Evolutionary conservation across 2,329 filamentous ascomycete genomes (phyloP).

Genomic region (Fusarium verticillioides): DNA sequence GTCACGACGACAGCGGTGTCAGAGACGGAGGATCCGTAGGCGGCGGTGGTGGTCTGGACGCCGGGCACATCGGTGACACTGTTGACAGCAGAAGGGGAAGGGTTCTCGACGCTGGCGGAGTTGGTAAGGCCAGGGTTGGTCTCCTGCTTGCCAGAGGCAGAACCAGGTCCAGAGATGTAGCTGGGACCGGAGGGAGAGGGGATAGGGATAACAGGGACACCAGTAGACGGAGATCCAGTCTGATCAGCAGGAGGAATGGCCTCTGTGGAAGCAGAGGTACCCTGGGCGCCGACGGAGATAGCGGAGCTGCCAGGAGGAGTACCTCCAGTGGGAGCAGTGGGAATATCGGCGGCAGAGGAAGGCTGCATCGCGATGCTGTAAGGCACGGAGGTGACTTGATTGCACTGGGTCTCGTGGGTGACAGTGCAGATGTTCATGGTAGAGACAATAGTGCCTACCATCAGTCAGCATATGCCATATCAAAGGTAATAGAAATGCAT

Average conservation of each 20-base stretch:
- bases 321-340: conserved; percentile 20
- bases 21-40: conserved; percentile 29
- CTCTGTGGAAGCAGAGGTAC: conserved; percentile 16
- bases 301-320: conserved; percentile 24
- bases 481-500: conserved; percentile 8
- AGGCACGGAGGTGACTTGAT: conserved; percentile 45
- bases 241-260: conserved; percentile 1
- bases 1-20: conserved; percentile 27
- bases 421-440: conserved; percentile 53
- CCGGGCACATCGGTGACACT: conserved; percentile 34
- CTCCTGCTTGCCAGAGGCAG: conserved; percentile 15
- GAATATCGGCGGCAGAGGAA: conserved; percentile 4
- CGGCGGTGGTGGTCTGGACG: conserved; percentile 34
- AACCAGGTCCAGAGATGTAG: conserved; percentile 25
- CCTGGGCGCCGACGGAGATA: conserved; percentile 30
- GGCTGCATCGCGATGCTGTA: conserved; percentile 16
- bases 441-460: conserved; percentile 48
- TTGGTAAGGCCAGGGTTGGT: conserved; percentile 8
- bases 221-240: not conserved
- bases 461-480: not conserved
- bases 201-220: not conserved
- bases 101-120: conserved; percentile 20
- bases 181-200: conserved; percentile 18
- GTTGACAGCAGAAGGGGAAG: conserved; percentile 28
- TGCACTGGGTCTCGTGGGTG: conserved; percentile 50